Evolutionary conservation across 192 early-diverging fungal species (phyloP), one percentile per base, ranked within the genome.

Genomic region (Podila epicladia): DNA sequence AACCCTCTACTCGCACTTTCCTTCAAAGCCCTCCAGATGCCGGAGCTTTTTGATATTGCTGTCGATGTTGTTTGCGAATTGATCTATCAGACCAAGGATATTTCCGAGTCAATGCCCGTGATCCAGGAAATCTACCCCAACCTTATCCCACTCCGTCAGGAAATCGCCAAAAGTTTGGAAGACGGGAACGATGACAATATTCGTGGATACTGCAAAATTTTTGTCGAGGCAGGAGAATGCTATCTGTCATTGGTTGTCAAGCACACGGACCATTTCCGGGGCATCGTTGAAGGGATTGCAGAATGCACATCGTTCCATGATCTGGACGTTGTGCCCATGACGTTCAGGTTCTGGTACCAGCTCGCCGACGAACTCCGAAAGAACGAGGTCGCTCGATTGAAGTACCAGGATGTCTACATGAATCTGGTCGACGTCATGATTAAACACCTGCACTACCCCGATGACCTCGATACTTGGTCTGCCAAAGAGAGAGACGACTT

Each of bases 401-500:
- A 83, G 60, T 96, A 94, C 67, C 79, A 85, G 19, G 85, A 87
- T 28, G 82, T 97, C 17, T 98, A 82, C 71, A 77, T 83, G 51
- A 75, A 82, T 15, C 64, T 97, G 28, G 91, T 97, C 1, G 93
- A 96, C 77, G 89, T 93, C 58, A 94, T 97, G 82, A 92, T 98
- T 58, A 73, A 82, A 41, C 97, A 98, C 63, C 82, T 98, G 33
- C 93, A 92, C 65, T 99, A 99, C 71, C 97, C 97, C 28, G 85
- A 86, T 28, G 91, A 93, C 53, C 63, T 87, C 22, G 78, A 71
- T 13, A 82, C 75, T 7, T 93, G 91, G 93, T 92, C 93, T 1
- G 94, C 95, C 12, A 87, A 94, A 75, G 94, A 97, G 71, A 90
- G 95, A n/a, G 98, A 99, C 69, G 95, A 98, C 32, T 99, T 99